These are phyloP conservation scores for Arabidopsis thaliana DNA, from an alignment of 345 rosid species.

Conservation along the genomic window TAIR10.1 NC_003070.9:11566501-11567000, in stretches of 20 bases:
- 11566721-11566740: slow-evolving; percentile 68
- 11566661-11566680: slow-evolving; percentile 92
- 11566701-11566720: slow-evolving; percentile 88
- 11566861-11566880: slow-evolving; percentile 77
- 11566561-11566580: neutral
- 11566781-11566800: slow-evolving; percentile 28
- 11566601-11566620: neutral
- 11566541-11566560: neutral
- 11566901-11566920: slow-evolving; percentile 15
- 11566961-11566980: slow-evolving; percentile 66
- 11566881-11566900: slow-evolving; percentile 4
- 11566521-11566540: slow-evolving; percentile 2
- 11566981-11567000: slow-evolving; percentile 74
- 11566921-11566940: slow-evolving; percentile 36
- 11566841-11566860: slow-evolving; percentile 93
- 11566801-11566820: slow-evolving; percentile 68
- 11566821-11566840: slow-evolving; percentile 95
- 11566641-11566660: slow-evolving; percentile 97
- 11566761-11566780: slow-evolving; percentile 4
- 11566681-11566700: slow-evolving; percentile 98
- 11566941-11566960: slow-evolving; percentile 65
- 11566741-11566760: slow-evolving; percentile 26
- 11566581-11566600: neutral
- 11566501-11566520: neutral
- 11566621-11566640: slow-evolving; percentile 64